Evolutionary conservation across 2,329 filamentous ascomycete genomes (phyloP).

Genomic region (Phialophora expanda): DNA sequence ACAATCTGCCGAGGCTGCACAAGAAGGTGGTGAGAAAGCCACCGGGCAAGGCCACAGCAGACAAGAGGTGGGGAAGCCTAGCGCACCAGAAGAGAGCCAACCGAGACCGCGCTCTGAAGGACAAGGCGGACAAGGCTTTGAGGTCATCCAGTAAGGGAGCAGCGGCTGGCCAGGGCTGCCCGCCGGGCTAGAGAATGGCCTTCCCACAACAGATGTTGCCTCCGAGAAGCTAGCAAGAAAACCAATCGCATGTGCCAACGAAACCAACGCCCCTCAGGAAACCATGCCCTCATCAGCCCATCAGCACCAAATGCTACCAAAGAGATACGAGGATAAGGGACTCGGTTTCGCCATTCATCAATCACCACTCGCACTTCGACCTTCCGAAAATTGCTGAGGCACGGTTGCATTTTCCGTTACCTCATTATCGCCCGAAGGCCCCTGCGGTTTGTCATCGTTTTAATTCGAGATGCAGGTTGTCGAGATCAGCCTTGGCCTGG

Average conservation of each 20-base stretch:
- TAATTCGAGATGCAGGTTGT: not conserved
- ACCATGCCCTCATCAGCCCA: constrained; percentile 26
- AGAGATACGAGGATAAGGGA: constrained; percentile 18
- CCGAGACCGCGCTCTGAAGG: constrained; percentile 17
- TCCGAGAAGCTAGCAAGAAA: constrained; percentile 20
- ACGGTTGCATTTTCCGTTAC: constrained; percentile 16
- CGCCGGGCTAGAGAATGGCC: constrained; percentile 19
- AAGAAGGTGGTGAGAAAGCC: constrained; percentile 16
- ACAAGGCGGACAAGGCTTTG: constrained; percentile 36
- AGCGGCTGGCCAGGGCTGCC: constrained; percentile 4
- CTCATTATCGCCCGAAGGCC: constrained; percentile 3
- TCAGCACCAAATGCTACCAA: constrained; percentile 21
- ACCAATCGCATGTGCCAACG: constrained; percentile 19
- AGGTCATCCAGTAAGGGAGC: constrained; percentile 17
- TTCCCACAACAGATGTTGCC: constrained; percentile 25
- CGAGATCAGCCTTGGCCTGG: not conserved
- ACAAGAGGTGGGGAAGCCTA: constrained; percentile 24
- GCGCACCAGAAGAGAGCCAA: constrained; percentile 8
- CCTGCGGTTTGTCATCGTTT: not conserved
- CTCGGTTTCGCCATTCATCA: constrained; percentile 12
- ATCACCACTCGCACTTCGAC: constrained; percentile 10
- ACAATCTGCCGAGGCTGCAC: constrained; percentile 37
- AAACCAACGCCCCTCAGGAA: constrained; percentile 13
- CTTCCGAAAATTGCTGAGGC: constrained; percentile 7
- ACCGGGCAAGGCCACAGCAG: constrained; percentile 13